These are phyloP conservation scores for Leccinum obscurum DNA, from an alignment of 768 basidiomycete species.

Conservation along the genomic window DNA sequence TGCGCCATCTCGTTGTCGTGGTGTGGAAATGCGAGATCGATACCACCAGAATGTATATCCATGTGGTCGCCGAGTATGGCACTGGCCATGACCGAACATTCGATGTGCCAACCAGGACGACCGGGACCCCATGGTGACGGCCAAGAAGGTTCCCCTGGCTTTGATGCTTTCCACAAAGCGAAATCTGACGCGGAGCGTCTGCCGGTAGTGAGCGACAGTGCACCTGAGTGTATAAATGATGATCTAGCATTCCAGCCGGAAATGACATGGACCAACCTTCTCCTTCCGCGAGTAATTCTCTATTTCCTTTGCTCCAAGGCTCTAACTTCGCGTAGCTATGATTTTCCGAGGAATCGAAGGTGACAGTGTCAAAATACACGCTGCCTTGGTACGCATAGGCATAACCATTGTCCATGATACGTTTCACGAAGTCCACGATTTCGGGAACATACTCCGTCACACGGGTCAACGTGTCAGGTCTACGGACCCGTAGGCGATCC, in stretches of 20 bases:
- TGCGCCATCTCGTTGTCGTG: slow-evolving; percentile 99
- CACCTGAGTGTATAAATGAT: slow-evolving; percentile 40
- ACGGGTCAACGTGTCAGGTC: slow-evolving; percentile 88
- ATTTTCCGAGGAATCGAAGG: slow-evolving; percentile 72
- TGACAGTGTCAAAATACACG: slow-evolving; percentile 87
- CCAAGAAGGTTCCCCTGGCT: slow-evolving; percentile 96
- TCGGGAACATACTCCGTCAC: slow-evolving; percentile 98
- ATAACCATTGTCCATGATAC: slow-evolving; percentile 84
- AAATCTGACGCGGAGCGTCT: slow-evolving; percentile 90
- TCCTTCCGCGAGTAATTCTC: slow-evolving; percentile 84
- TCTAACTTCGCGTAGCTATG: slow-evolving; percentile 94
- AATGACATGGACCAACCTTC: slow-evolving; percentile 59
- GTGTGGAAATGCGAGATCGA: slow-evolving; percentile 98
- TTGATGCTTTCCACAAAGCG: slow-evolving; percentile 96
- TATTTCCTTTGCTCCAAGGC: slow-evolving; percentile 95
- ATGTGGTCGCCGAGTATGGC: slow-evolving; percentile 65
- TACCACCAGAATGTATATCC: slow-evolving; percentile 98
- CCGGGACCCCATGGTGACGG: slow-evolving; percentile 90
- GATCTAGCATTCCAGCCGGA: not conserved
- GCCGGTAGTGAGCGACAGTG: slow-evolving; percentile 54
- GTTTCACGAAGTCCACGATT: slow-evolving; percentile 85
- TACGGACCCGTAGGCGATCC: slow-evolving; percentile 80
- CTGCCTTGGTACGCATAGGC: slow-evolving; percentile 72
- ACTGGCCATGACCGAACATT: slow-evolving; percentile 98
- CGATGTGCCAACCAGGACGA: slow-evolving; percentile 99